Conservation (phyloP, 305 asterid genomes). For the Solanum hybrid region DNA sequence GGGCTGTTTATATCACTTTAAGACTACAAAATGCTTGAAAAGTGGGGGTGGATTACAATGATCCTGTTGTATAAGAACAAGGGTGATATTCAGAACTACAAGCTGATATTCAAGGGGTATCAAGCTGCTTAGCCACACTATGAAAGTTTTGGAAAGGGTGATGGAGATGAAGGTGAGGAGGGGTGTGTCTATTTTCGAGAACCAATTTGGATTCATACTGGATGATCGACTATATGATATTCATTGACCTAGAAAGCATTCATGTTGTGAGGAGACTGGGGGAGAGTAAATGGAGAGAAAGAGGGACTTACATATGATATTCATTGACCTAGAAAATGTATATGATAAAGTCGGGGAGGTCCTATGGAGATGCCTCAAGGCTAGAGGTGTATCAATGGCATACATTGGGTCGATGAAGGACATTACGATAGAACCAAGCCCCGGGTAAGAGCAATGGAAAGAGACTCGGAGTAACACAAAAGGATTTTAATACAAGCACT, state of each 20-base stretch:
- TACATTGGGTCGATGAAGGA: neutral
- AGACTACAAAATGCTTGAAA: neutral
- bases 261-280: neutral
- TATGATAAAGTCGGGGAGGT: neutral
- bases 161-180: neutral
- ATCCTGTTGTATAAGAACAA: neutral
- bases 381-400: neutral
- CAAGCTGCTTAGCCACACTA: neutral
- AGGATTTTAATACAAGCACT: neutral
- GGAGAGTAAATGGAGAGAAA: neutral
- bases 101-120: neutral
- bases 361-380: neutral
- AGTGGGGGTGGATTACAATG: neutral
- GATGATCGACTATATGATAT: neutral
- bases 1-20: neutral
- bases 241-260: neutral
- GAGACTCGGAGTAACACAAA: neutral
- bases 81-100: neutral
- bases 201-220: neutral
- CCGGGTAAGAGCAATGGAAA: neutral
- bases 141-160: neutral
- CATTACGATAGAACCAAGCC: neutral
- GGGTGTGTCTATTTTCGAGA: neutral
- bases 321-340: neutral
- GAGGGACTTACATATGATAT: neutral